These are phyloP conservation scores for Begonia fuchsioides DNA, from an alignment of 306 rosid species.

Conservation along the genomic window DNA sequence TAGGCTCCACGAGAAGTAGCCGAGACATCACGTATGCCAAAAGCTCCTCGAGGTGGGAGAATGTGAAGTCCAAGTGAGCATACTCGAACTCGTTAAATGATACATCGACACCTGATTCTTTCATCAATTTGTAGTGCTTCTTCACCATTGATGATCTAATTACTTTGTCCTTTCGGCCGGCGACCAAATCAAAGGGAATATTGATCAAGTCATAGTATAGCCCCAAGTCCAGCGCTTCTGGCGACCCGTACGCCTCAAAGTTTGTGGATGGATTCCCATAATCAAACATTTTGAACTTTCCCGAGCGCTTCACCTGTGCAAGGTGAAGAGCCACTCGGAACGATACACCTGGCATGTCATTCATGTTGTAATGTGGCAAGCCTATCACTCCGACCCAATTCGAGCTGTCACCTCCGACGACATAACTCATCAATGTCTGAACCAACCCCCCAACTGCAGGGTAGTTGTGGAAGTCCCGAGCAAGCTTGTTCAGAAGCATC, in stretches of 20 bases:
- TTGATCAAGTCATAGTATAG: constrained; percentile 42
- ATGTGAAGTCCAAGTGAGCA: constrained; percentile 90
- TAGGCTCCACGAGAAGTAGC: constrained; percentile 44
- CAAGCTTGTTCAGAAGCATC: constrained; percentile 81
- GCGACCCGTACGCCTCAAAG: constrained; percentile 42
- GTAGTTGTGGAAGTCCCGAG: constrained; percentile 72
- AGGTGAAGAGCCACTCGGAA: constrained; percentile 64
- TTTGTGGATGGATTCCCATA: constrained; percentile 48
- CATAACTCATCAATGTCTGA: constrained; percentile 76
- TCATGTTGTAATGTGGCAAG: constrained; percentile 85
- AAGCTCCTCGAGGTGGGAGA: constrained; percentile 83
- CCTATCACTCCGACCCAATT: constrained; percentile 92
- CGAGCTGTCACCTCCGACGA: constrained; percentile 90
- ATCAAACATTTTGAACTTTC: constrained; percentile 62
- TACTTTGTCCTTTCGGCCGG: constrained; percentile 78
- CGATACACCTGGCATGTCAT: constrained; percentile 90
- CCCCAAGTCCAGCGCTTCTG: constrained; percentile 61
- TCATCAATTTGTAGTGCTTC: constrained; percentile 65
- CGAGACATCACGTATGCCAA: constrained; percentile 75
- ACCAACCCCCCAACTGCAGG: constrained; percentile 93
- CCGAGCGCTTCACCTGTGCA: constrained; percentile 66
- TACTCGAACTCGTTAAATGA: constrained; percentile 69
- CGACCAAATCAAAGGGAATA: constrained; percentile 79
- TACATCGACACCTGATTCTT: constrained; percentile 36
- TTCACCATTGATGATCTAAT: constrained; percentile 79